Conservation (phyloP, 2,329 filamentous ascomycete species). For the Fusarium udum region DNA sequence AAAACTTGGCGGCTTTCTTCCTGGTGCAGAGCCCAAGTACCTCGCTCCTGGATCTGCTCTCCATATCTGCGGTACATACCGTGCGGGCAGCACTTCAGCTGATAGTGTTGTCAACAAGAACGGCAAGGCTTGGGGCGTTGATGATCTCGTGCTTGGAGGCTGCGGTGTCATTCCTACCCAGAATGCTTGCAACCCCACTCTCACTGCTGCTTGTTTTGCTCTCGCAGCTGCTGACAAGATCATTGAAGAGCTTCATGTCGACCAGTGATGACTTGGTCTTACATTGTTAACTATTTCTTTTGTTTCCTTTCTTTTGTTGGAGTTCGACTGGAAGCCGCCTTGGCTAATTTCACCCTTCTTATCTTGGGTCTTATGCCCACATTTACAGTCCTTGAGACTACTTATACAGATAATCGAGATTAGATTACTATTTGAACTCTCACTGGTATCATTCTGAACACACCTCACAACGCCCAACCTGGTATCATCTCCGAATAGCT, state of each 20-base stretch:
- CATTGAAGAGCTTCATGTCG: neutral
- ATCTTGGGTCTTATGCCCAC: neutral
- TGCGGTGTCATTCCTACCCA: constrained; percentile 1
- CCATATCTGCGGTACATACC: constrained; percentile 8
- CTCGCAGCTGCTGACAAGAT: constrained; percentile 6
- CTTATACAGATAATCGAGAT: neutral
- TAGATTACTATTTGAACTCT: neutral
- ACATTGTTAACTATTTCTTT: neutral
- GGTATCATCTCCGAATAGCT: neutral
- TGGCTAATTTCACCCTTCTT: neutral
- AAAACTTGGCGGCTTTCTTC: neutral
- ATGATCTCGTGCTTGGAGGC: neutral
- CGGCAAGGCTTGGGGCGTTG: neutral
- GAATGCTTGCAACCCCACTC: constrained; percentile 3
- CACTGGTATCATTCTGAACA: neutral
- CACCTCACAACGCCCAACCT: neutral
- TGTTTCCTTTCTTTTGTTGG: neutral
- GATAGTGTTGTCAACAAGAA: constrained; percentile 1
- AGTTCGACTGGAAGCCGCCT: neutral
- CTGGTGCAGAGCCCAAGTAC: neutral
- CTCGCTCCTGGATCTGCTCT: neutral
- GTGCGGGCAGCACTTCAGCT: neutral
- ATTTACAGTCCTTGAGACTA: neutral
- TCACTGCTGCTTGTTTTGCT: constrained; percentile 8
- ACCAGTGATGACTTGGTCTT: neutral